A percentile compares a stretch with the other conserved stretches of the same genome.
These are phyloP conservation scores for Filobasidium floriforme DNA, from an alignment of 768 basidiomycete species.

Conservation along the genomic window DNA sequence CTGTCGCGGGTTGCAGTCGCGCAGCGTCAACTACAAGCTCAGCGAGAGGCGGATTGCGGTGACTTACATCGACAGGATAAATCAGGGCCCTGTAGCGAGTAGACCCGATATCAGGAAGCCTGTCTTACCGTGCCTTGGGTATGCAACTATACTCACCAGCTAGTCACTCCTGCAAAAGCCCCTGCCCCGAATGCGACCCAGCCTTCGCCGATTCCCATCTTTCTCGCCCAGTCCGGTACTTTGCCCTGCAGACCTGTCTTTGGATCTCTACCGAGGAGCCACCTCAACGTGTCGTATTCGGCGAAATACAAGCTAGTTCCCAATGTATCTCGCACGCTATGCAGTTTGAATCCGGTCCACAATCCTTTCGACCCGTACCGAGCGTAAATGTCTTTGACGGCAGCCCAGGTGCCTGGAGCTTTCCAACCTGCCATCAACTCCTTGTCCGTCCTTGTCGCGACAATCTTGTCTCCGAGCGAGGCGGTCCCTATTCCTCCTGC, in stretches of 20 bases:
- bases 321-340: slow-evolving; percentile 75
- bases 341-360: slow-evolving; percentile 23
- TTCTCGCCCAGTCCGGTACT: slow-evolving; percentile 48
- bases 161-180: slow-evolving; percentile 71
- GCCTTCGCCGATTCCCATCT: slow-evolving; percentile 44
- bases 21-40: not conserved
- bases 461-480: not conserved
- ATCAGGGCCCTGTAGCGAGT: slow-evolving; percentile 54
- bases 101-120: not conserved
- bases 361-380: slow-evolving; percentile 18
- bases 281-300: slow-evolving; percentile 86
- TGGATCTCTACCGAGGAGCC: slow-evolving; percentile 62
- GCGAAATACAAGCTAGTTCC: slow-evolving; percentile 89
- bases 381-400: slow-evolving; percentile 70
- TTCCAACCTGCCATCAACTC: slow-evolving; percentile 44
- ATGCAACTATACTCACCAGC: slow-evolving; percentile 46
- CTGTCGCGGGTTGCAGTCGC: slow-evolving; percentile 45
- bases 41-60: not conserved
- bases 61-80: slow-evolving; percentile 81
- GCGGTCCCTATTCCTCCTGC: slow-evolving; percentile 2
- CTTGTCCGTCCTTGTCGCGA: slow-evolving; percentile 14
- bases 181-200: slow-evolving; percentile 87
- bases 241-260: slow-evolving; percentile 33
- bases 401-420: slow-evolving; percentile 69
- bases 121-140: not conserved